These are phyloP conservation scores for Dryas alaskensis DNA, from an alignment of 306 rosid species.

Conservation along the genomic window DNA sequence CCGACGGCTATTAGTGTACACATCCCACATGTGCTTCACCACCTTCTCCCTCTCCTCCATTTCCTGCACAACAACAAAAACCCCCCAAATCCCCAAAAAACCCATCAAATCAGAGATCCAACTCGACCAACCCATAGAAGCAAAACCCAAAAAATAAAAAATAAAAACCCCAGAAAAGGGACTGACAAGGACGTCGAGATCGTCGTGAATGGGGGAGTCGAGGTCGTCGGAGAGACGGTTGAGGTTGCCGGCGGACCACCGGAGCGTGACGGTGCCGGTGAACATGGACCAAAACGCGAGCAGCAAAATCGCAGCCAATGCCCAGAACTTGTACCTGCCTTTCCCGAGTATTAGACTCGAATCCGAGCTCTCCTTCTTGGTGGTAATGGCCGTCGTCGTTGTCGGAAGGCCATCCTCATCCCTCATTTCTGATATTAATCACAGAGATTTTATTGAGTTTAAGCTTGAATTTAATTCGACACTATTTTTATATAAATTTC, in stretches of 20 bases:
- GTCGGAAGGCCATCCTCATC: conserved; percentile 86
- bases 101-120: conserved; percentile 29
- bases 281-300: conserved; percentile 99
- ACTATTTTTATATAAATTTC: not conserved
- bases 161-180: not conserved
- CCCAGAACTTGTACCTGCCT: conserved; percentile 94
- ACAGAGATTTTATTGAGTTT: not conserved
- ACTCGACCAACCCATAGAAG: not conserved
- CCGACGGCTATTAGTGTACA: conserved; percentile 88
- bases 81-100: not conserved
- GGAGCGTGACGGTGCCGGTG: conserved; percentile 94
- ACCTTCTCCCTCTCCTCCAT: conserved; percentile 99
- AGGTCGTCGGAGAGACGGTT: conserved; percentile 60
- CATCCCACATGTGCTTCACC: conserved; percentile 98
- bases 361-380: conserved; percentile 63
- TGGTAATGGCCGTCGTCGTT: conserved; percentile 36
- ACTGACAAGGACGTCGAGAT: conserved; percentile 92
- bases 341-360: conserved; percentile 53
- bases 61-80: conserved; percentile 47
- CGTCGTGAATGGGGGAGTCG: conserved; percentile 67
- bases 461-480: not conserved
- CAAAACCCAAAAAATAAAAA: not conserved
- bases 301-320: conserved; percentile 81
- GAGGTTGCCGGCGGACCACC: conserved; percentile 85
- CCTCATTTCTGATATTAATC: conserved; percentile 61